A percentile compares a stretch with the other conserved stretches of the same genome.
These are phyloP conservation scores for Pythium biforme DNA, from an alignment of 352 stramenopile species.

Conservation along the genomic window DNA sequence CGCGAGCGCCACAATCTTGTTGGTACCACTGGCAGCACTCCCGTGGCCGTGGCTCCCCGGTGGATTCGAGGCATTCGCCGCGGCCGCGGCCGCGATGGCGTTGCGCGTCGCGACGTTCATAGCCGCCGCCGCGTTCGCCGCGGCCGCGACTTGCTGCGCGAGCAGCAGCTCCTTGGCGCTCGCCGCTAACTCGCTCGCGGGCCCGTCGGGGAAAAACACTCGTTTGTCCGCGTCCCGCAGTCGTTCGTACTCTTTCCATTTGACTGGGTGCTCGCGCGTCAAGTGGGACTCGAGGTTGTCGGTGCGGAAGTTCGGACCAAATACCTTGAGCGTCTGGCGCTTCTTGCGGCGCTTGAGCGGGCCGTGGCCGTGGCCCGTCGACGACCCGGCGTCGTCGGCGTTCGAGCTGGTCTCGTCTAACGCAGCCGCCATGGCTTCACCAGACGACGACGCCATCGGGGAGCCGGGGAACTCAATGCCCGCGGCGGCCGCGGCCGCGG, in stretches of 20 bases:
- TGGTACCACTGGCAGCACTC: not conserved
- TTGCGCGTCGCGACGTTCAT: slow-evolving; percentile 14
- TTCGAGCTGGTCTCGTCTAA: slow-evolving; percentile 26
- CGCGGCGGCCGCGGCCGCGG: slow-evolving; percentile 14
- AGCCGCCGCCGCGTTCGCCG: slow-evolving; percentile 11
- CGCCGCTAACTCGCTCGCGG: slow-evolving; percentile 8
- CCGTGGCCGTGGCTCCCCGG: not conserved
- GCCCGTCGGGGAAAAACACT: slow-evolving; percentile 39
- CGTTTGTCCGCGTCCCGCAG: slow-evolving; percentile 47
- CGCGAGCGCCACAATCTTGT: not conserved
- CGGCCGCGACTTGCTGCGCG: slow-evolving; percentile 20
- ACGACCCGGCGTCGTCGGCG: slow-evolving; percentile 12
- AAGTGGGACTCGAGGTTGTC: slow-evolving; percentile 59
- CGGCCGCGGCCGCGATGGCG: not conserved
- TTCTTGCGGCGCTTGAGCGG: slow-evolving; percentile 48
- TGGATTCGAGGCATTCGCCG: not conserved
- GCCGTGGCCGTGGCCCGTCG: not conserved
- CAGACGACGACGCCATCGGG: slow-evolving; percentile 12
- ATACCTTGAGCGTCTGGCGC: slow-evolving; percentile 59
- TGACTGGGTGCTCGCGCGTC: slow-evolving; percentile 43
- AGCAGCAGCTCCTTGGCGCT: slow-evolving; percentile 33
- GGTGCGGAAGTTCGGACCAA: slow-evolving; percentile 56
- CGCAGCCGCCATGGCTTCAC: not conserved
- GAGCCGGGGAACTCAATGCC: slow-evolving; percentile 28
- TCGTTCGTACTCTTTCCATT: slow-evolving; percentile 53